Evolutionary conservation across 2,329 filamentous ascomycete species (phyloP).

Genomic region (Exophiala lecanii-corni): DNA sequence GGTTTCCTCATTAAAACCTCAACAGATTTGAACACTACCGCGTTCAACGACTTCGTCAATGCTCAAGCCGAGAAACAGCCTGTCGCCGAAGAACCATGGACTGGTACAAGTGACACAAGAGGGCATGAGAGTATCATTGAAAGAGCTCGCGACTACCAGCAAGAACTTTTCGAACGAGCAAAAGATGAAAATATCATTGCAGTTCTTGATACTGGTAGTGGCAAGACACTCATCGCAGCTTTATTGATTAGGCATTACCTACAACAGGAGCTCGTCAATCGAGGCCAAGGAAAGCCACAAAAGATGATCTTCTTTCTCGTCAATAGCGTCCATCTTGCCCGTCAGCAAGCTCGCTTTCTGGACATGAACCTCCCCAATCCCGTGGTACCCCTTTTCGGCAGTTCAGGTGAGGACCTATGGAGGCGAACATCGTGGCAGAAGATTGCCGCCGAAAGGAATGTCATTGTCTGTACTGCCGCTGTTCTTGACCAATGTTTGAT

Average conservation of each 20-base stretch:
- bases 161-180: constrained; percentile 84
- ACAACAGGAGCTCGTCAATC: constrained; percentile 69
- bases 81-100: constrained; percentile 1
- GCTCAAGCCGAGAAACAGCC: constrained; percentile 3
- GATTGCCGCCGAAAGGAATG: constrained; percentile 63
- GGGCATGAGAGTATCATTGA: constrained; percentile 61
- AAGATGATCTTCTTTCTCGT: constrained; percentile 79
- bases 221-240: constrained; percentile 94
- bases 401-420: constrained; percentile 60
- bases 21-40: constrained; percentile 13
- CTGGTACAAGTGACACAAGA: constrained; percentile 37
- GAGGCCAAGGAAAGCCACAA: constrained; percentile 54
- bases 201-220: constrained; percentile 66
- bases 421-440: constrained; percentile 53
- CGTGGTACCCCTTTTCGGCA: constrained; percentile 69
- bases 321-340: constrained; percentile 71
- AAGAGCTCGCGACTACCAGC: constrained; percentile 82
- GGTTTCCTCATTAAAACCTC: neutral
- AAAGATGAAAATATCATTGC: constrained; percentile 84
- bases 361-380: constrained; percentile 73
- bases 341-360: constrained; percentile 82
- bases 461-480: constrained; percentile 88
- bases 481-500: constrained; percentile 74
- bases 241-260: constrained; percentile 73
- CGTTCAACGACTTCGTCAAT: constrained; percentile 16